Evolutionary conservation across 2,329 filamentous ascomycete species (phyloP), one percentile per base, ranked within the genome.

Genomic region (Exserohilum turcica): DNA sequence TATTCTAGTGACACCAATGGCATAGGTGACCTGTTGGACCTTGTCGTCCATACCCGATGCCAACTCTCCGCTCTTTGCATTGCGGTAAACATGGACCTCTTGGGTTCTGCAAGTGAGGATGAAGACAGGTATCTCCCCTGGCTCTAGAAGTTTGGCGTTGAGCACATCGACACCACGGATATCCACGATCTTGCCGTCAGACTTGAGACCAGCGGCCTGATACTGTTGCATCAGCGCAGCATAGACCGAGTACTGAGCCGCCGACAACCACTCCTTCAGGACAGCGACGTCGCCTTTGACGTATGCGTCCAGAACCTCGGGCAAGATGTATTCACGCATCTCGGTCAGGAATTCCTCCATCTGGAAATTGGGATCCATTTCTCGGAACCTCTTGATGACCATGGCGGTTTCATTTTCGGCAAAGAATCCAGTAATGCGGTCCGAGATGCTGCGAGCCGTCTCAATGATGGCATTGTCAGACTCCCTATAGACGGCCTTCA

Each of bases 21-120:
- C 94, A 71, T 99, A 99, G 2, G 94, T 97, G 63, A 99, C 94
- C 64, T 96, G 87, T 78, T 99, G 94, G 19, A 99, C 94, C 79
- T 92, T 95, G 78, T 99, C 94, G 77, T 99, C 94, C 92, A 97
- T 97, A 37, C 94, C 94, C 10, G 93, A 93, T 3, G 93, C 92
- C 42, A 99, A 84, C 75, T 97, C 83, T 60, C 88, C 88, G 1
- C 88, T 88, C 82, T 99, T 97, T 53, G 88, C 86, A 62, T 97
- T 96, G 58, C 90, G 86, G 80, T 97, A 99, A 13, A 97, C 92
- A 72, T 99, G 94, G 9, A 99, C 92, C 77, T 99, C 94, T 74
- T 99, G 94, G 9, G 94, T 97, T 61, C 94, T 84, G 79, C 92
- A 96, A 57, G 92, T 97, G 63, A 99, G 89, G 72, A 99, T 96